phyloP scores from a whole-genome alignment of 306 rosid genomes.

The Cyamopsis tetragonoloba region DNA sequence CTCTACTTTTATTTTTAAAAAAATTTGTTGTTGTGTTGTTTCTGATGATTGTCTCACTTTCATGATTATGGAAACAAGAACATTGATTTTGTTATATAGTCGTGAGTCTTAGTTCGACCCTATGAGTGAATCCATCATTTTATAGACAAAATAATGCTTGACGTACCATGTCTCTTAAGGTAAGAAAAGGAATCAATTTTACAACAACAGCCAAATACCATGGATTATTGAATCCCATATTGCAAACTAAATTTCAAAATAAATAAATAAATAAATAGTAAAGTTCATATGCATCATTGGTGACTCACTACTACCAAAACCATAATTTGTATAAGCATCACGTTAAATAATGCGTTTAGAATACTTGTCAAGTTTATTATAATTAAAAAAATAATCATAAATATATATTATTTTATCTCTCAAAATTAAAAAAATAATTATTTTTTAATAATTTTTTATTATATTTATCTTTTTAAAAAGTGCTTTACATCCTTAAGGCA shows the following conservation, averaged over 20 bases:
- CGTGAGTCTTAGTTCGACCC: neutral
- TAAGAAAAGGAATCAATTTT: neutral
- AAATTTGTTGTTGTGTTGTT: constrained; percentile 5
- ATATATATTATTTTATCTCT: too few species aligned
- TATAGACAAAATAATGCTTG: constrained; percentile 16
- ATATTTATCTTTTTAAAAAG: too few species aligned
- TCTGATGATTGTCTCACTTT: constrained; percentile 27
- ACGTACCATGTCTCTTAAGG: constrained; percentile 6
- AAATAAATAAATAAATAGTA: neutral
- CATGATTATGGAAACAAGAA: constrained; percentile 26
- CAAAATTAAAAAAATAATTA: too few species aligned
- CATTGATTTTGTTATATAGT: constrained; percentile 19
- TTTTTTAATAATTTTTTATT: too few species aligned
- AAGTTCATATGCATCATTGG: neutral
- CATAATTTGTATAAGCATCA: constrained; percentile 1
- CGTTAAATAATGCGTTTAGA: neutral
- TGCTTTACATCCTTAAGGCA: too few species aligned
- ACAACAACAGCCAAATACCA: neutral
- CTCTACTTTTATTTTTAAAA: constrained; percentile 23
- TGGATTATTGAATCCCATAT: neutral
- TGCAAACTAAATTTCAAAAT: neutral
- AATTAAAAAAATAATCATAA: too few species aligned
- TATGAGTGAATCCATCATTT: constrained; percentile 19
- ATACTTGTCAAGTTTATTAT: too few species aligned
- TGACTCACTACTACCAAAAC: neutral